Evolutionary conservation across 2,329 filamentous ascomycete species (phyloP).

Genomic region (Penicillium thymicola): DNA sequence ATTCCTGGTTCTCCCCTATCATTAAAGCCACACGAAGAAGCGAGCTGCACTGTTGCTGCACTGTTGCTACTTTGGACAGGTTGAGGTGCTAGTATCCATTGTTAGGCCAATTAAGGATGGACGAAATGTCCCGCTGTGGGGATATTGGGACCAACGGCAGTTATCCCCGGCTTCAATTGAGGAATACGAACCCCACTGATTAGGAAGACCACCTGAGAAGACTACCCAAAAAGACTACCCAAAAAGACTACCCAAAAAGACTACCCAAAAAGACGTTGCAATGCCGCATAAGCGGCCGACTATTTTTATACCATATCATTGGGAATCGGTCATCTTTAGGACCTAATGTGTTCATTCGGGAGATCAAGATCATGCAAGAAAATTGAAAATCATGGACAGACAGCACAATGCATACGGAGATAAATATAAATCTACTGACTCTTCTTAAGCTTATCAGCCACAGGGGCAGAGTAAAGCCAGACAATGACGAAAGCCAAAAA

Average conservation of each 20-base stretch:
- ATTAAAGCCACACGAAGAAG: not conserved
- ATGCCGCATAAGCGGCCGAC: not conserved
- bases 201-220: not conserved
- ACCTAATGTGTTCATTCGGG: not conserved
- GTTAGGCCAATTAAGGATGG: not conserved
- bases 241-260: no score
- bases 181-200: not conserved
- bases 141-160: not conserved
- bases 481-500: constrained; percentile 82
- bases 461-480: constrained; percentile 76
- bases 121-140: not conserved
- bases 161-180: not conserved
- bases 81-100: not conserved
- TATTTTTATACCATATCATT: not conserved
- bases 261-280: not conserved
- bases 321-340: not conserved
- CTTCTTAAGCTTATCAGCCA: constrained; percentile 46
- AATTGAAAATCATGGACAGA: constrained; percentile 23
- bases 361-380: constrained; percentile 17
- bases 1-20: not conserved
- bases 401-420: constrained; percentile 23
- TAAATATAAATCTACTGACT: constrained; percentile 35
- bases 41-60: not conserved
- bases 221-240: not conserved
- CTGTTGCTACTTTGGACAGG: not conserved